Evolutionary conservation across 768 basidiomycete genomes (phyloP), one percentile per base, ranked within the genome.

Genomic region (Pulveroboletus sp.): DNA sequence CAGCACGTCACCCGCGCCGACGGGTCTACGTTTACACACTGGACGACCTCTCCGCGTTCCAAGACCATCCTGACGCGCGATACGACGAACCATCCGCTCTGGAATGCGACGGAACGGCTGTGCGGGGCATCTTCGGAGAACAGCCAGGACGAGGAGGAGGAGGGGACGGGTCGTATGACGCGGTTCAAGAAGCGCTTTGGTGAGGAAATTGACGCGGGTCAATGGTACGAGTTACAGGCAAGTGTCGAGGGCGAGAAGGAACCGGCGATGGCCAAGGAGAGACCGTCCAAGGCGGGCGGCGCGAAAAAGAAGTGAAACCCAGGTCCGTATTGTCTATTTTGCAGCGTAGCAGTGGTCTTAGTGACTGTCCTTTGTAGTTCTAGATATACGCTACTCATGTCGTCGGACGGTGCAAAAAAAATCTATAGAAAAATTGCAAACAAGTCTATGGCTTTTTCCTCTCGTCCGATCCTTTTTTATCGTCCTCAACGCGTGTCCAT

Each of bases 1-100:
- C 91, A 94, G 68, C 80, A 76, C 54, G 87, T 95, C 51, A 78
- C 90, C 49, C 84, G 89, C 56, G 84, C 91, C 0, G 94, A 95
- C 70, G 93, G 94, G 11, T 87, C 89, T 23, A 89, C 87, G 1
- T 92, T 90, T 65, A 82, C 80, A 5, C 89, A 94, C 57, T 88
- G 86, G 79, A 90, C 88, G 12, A 94, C 93, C 1, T 91, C 92
- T 0, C 93, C 94, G 0, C 84, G 83, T 6, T 84, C 86, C 4
- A 66, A 80, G 32, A 78, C 91, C 39, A 80, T 84, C 32, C 75
- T 94, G 40, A 89, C 92, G 17, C 82, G 92, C 35, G 93, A 95
- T 60, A 84, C 89, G 42, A 90, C 88, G 14, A 97, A 93, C 65
- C 85, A 93, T 59, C 89, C 93, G 2, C 68, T 91, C 6, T 97